Evolutionary conservation across 345 rosid genomes (phyloP).

Genomic region (Melaleuca quinquenervia): DNA sequence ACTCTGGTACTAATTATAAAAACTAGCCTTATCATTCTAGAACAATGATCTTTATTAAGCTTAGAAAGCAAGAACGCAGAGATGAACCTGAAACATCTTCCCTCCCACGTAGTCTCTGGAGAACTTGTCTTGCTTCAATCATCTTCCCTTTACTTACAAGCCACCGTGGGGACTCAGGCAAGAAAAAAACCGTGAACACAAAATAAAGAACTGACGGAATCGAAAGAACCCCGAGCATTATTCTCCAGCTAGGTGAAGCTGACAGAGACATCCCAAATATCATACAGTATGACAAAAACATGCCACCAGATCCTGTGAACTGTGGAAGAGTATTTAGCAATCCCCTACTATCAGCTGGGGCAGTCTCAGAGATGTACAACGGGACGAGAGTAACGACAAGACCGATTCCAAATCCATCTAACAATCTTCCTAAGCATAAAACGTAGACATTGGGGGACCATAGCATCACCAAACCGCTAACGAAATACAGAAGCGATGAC

Average conservation of each 20-base stretch:
- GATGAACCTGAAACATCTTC: slow-evolving; percentile 80
- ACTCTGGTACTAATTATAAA: background rate
- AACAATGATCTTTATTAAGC: background rate
- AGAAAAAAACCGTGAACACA: slow-evolving; percentile 53
- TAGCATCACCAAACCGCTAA: slow-evolving; percentile 77
- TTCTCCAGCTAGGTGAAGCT: slow-evolving; percentile 74
- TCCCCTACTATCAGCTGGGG: slow-evolving; percentile 91
- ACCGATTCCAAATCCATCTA: slow-evolving; percentile 92
- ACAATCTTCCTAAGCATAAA: slow-evolving; percentile 64
- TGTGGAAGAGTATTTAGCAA: slow-evolving; percentile 88
- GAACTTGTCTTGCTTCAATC: slow-evolving; percentile 75
- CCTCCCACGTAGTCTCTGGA: slow-evolving; percentile 79
- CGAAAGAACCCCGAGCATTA: slow-evolving; percentile 90
- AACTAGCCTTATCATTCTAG: background rate
- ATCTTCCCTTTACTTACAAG: slow-evolving; percentile 93
- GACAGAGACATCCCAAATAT: slow-evolving; percentile 72
- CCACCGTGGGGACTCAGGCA: slow-evolving; percentile 99
- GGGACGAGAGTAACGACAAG: slow-evolving; percentile 94
- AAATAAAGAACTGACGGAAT: slow-evolving; percentile 72
- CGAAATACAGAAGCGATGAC: slow-evolving; percentile 65
- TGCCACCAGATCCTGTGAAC: slow-evolving; percentile 86
- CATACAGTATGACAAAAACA: slow-evolving; percentile 93
- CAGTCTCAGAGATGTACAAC: slow-evolving; percentile 86
- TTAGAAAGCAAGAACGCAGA: background rate
- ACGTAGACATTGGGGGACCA: slow-evolving; percentile 96